Percentiles rank a stretch among this genome's conserved stretches.
phyloP scores from a whole-genome alignment of 305 asterid species.

The Fraxinus velutina region DNA sequence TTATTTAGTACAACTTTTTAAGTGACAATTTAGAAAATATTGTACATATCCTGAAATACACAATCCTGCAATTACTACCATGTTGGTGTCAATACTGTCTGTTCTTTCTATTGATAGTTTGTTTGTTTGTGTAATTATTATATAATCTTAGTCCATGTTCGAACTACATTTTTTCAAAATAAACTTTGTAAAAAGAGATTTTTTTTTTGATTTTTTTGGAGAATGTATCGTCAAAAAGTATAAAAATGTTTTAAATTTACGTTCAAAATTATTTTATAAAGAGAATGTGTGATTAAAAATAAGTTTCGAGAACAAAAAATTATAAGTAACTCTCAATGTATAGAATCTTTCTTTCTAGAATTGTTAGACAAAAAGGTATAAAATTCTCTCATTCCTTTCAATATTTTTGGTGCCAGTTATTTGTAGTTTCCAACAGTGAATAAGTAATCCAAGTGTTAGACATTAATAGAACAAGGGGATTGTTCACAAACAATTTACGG shows the following conservation, averaged over 20 bases:
- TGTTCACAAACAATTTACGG: no score
- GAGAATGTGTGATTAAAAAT: background rate
- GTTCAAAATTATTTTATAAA: background rate
- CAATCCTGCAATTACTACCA: background rate
- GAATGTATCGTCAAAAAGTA: background rate
- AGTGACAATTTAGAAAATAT: background rate
- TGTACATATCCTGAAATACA: background rate
- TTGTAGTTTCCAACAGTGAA: background rate
- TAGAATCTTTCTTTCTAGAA: background rate
- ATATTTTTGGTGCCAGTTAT: background rate
- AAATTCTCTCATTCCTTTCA: background rate
- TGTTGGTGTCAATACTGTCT: background rate
- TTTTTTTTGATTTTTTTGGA: background rate
- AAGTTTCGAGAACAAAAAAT: background rate
- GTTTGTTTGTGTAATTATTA: background rate
- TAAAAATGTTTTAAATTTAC: background rate
- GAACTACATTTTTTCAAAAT: background rate
- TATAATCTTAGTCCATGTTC: background rate
- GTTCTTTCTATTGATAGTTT: background rate
- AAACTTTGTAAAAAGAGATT: background rate
- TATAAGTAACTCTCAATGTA: background rate
- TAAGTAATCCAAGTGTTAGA: no score
- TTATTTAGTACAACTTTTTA: background rate
- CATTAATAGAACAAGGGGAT: no score
- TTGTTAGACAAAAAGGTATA: background rate